Conservation (phyloP, 345 rosid genomes). For the Dimocarpus longan region DNA sequence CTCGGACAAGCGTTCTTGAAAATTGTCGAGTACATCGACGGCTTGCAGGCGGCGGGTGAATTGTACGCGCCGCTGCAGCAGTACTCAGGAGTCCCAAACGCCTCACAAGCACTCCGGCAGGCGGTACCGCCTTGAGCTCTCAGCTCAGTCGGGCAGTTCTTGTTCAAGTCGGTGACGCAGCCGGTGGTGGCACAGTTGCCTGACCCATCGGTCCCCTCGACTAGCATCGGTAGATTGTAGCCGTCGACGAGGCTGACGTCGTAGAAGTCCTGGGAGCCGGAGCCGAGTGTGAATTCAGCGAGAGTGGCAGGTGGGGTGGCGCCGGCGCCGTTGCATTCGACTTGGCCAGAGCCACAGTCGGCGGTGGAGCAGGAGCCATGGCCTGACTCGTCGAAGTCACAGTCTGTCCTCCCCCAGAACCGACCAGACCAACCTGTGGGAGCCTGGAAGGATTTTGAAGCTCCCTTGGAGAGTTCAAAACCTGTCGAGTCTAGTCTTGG, state of each 20-base stretch:
- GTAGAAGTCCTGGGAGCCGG: slow-evolving; percentile 67
- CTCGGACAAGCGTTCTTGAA: slow-evolving; percentile 75
- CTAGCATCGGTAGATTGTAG: slow-evolving; percentile 61
- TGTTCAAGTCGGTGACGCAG: slow-evolving; percentile 59
- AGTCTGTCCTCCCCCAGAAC: slow-evolving; percentile 75
- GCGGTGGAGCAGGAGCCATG: slow-evolving; percentile 61
- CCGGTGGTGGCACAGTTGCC: slow-evolving; percentile 59
- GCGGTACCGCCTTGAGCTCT: slow-evolving; percentile 43
- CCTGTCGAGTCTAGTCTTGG: slow-evolving; percentile 57
- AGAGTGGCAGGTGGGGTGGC: slow-evolving; percentile 74
- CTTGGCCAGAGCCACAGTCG: slow-evolving; percentile 65
- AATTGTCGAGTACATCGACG: slow-evolving; percentile 54
- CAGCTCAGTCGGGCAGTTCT: slow-evolving; percentile 63
- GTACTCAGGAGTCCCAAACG: slow-evolving; percentile 58
- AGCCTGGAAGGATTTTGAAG: slow-evolving; percentile 48
- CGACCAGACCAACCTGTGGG: slow-evolving; percentile 79
- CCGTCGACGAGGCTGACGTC: slow-evolving; percentile 84
- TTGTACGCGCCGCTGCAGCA: slow-evolving; percentile 63
- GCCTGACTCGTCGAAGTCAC: slow-evolving; percentile 53
- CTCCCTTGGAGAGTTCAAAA: slow-evolving; percentile 52
- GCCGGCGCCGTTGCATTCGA: slow-evolving; percentile 69
- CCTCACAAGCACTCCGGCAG: slow-evolving; percentile 78
- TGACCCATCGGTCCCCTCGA: slow-evolving; percentile 45
- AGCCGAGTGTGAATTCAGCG: slow-evolving; percentile 75
- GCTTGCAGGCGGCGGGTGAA: slow-evolving; percentile 61